Evolutionary conservation across 768 basidiomycete genomes (phyloP).

Genomic region (Naematelia encephala): DNA sequence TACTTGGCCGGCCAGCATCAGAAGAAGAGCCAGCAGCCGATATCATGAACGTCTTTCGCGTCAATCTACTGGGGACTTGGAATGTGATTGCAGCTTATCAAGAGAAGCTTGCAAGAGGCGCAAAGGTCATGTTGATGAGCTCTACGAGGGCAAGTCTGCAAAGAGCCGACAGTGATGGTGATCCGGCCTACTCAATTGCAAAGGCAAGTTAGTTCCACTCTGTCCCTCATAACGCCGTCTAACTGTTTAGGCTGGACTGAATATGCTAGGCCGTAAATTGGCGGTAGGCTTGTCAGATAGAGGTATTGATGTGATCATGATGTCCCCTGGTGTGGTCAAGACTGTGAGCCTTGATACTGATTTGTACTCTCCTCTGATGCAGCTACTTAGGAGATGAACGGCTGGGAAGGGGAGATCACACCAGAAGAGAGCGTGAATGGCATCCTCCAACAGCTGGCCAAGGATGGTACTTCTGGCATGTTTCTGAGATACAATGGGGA

Average conservation of each 20-base stretch:
- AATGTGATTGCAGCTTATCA: not conserved
- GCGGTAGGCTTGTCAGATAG: not conserved
- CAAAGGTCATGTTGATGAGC: slow-evolving; percentile 7
- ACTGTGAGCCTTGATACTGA: not conserved
- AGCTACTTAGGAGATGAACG: not conserved
- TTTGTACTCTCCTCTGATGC: not conserved
- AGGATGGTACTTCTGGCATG: not conserved
- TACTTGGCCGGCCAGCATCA: not conserved
- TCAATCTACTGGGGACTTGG: slow-evolving; percentile 8
- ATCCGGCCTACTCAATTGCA: slow-evolving; percentile 3
- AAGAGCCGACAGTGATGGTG: not conserved
- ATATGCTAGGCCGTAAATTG: slow-evolving; percentile 10
- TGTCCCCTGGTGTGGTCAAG: slow-evolving; percentile 4
- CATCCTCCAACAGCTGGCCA: slow-evolving; percentile 1
- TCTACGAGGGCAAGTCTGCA: slow-evolving; percentile 5
- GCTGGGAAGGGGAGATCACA: not conserved
- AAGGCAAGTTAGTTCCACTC: not conserved
- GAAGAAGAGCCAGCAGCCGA: not conserved
- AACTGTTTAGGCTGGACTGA: slow-evolving; percentile 1
- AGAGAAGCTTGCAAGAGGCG: not conserved
- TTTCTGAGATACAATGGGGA: slow-evolving; percentile 4
- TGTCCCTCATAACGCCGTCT: not conserved
- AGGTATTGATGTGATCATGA: slow-evolving; percentile 5
- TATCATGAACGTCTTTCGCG: not conserved
- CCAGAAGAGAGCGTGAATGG: slow-evolving; percentile 2